These are phyloP conservation scores for Aspergillus chevalieri DNA, from an alignment of 2,329 filamentous ascomycete species.

Conservation along the genomic window DNA sequence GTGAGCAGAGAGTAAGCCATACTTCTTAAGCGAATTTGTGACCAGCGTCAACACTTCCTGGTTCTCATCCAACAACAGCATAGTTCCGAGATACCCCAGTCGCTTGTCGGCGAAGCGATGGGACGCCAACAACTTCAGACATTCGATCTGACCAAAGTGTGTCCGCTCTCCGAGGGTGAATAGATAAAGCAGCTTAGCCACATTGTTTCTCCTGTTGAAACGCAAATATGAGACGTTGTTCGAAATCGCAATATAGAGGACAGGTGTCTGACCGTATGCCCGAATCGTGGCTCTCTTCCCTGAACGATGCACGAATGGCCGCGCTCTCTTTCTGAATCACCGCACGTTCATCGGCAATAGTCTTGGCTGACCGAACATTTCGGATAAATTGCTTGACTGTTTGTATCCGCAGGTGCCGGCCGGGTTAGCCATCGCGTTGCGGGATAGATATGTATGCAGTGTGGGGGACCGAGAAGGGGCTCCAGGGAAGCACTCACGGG, in stretches of 20 bases:
- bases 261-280: conserved; percentile 63
- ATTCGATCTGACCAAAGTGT: conserved; percentile 99
- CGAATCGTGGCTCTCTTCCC: conserved; percentile 91
- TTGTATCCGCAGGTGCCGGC: conserved; percentile 7
- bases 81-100: conserved; percentile 90
- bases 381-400: conserved; percentile 99
- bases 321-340: conserved; percentile 99
- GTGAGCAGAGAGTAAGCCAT: conserved; percentile 23
- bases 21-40: conserved; percentile 98
- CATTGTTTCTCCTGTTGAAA: conserved; percentile 79
- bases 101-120: conserved; percentile 97
- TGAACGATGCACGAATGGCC: conserved; percentile 92
- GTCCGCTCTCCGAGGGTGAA: conserved; percentile 96
- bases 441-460: conserved; percentile 7
- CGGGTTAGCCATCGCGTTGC: conserved; percentile 19
- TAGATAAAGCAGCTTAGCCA: conserved; percentile 94
- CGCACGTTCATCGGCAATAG: conserved; percentile 95
- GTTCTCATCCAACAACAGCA: conserved; percentile 93
- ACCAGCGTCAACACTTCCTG: conserved; percentile 96
- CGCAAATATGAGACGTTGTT: conserved; percentile 17
- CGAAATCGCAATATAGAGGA: conserved; percentile 1
- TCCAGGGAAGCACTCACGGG: conserved; percentile 41
- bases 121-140: conserved; percentile 91
- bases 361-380: conserved; percentile 97
- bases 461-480: conserved; percentile 11